Conservation (phyloP, 2,329 filamentous ascomycete species). For the Cryphonectria japonica region DNA sequence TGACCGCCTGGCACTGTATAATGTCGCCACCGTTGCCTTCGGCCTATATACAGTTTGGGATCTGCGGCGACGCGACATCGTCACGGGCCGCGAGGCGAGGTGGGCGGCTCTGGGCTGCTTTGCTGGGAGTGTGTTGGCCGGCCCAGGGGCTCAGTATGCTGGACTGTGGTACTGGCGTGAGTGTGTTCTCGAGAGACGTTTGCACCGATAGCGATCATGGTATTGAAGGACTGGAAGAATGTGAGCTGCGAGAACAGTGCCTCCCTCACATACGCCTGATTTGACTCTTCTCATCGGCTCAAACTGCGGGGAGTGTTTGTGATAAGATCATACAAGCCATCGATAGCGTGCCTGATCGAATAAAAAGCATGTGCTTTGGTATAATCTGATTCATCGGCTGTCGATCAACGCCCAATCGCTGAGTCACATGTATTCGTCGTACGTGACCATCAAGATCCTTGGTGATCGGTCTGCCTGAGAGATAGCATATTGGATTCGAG, state of each 20-base stretch:
- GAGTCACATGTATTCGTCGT: neutral
- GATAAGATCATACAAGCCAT: too few relatives aligned
- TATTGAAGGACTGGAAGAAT: neutral
- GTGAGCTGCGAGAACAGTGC: too few relatives aligned
- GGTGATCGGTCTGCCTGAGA: neutral
- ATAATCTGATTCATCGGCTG: neutral
- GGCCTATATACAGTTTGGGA: constrained; percentile 25
- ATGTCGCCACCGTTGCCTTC: constrained; percentile 17
- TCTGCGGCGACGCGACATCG: constrained; percentile 14
- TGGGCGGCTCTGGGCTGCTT: constrained; percentile 6
- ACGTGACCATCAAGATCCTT: neutral
- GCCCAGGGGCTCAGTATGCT: constrained; percentile 20
- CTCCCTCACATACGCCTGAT: too few relatives aligned
- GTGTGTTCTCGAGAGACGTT: constrained; percentile 7
- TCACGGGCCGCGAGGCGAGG: constrained; percentile 10
- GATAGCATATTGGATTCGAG: neutral
- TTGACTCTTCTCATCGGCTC: too few relatives aligned
- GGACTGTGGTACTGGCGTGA: constrained; percentile 28
- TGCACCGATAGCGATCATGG: neutral
- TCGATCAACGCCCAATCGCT: neutral
- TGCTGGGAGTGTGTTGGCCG: constrained; percentile 11
- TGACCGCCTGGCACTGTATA: constrained; percentile 8
- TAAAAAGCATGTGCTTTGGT: too few relatives aligned
- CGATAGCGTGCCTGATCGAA: too few relatives aligned
- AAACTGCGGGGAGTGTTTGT: too few relatives aligned